Evolutionary conservation across 805 yeast genomes (phyloP).

Genomic region (Sugiyamaella boreocaroliniensis): DNA sequence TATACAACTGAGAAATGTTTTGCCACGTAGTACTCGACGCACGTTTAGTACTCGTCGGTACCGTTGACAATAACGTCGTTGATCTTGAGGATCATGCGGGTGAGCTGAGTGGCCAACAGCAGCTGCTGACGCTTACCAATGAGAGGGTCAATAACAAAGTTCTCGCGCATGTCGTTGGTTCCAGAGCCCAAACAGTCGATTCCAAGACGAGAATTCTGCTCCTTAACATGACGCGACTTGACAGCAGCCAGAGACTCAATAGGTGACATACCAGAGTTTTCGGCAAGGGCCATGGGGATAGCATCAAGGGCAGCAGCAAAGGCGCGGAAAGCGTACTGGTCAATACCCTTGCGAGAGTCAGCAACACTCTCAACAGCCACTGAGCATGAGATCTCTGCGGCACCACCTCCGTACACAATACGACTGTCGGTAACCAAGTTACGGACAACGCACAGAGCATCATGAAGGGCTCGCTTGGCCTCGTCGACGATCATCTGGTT

Average conservation of each 20-base stretch:
- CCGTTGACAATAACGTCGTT: conserved; percentile 93
- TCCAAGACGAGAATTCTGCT: conserved; percentile 65
- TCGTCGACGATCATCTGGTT: conserved; percentile 98
- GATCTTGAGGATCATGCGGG: conserved; percentile 95
- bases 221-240: conserved; percentile 78
- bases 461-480: conserved; percentile 93
- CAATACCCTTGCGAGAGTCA: conserved; percentile 88
- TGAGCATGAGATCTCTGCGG: conserved; percentile 92
- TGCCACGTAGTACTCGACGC: background rate
- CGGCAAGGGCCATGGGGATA: conserved; percentile 92
- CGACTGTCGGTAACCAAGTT: conserved; percentile 86
- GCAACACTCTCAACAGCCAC: conserved; percentile 87
- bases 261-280: conserved; percentile 92
- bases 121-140: conserved; percentile 97
- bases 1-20: background rate
- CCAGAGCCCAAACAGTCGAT: conserved; percentile 91
- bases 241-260: conserved; percentile 81
- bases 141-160: conserved; percentile 92
- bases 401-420: conserved; percentile 99
- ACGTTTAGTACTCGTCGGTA: conserved; percentile 46
- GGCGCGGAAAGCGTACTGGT: conserved; percentile 96
- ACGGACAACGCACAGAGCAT: conserved; percentile 94
- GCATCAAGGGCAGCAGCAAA: conserved; percentile 86
- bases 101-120: conserved; percentile 89
- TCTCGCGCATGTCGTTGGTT: conserved; percentile 85